Percentiles rank a stretch among this genome's conserved stretches.
Evolutionary conservation across 2,329 filamentous ascomycete species (phyloP).

Genomic region (Cladophialophora chaetospira): DNA sequence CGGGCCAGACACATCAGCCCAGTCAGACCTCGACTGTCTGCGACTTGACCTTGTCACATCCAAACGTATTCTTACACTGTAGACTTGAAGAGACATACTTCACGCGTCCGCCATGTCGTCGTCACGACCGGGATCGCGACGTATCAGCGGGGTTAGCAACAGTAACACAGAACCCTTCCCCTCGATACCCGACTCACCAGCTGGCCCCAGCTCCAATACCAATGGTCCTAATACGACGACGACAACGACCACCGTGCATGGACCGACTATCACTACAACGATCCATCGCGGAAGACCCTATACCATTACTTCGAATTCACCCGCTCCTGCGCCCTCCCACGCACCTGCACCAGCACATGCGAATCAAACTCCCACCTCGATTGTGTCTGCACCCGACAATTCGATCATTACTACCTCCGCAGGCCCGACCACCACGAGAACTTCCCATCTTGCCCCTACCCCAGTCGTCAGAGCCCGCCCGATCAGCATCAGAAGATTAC

Average conservation of each 20-base stretch:
- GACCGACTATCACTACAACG: conserved; percentile 20
- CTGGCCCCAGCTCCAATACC: conserved; percentile 17
- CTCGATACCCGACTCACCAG: conserved; percentile 18
- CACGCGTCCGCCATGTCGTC: conserved; percentile 19
- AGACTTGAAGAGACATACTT: background rate
- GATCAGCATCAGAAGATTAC: conserved; percentile 30
- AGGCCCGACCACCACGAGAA: conserved; percentile 18
- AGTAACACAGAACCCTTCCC: conserved; percentile 28
- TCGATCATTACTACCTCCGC: conserved; percentile 5
- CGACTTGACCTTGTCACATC: background rate
- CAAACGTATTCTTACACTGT: background rate
- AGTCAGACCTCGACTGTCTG: background rate
- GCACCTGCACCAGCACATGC: no score
- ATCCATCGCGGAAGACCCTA: conserved; percentile 27
- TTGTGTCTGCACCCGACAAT: conserved; percentile 6
- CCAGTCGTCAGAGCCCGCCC: conserved; percentile 21
- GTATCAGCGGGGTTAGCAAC: conserved; percentile 13
- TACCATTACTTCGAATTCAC: conserved; percentile 25
- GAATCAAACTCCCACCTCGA: conserved; percentile 12
- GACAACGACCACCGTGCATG: conserved; percentile 8
- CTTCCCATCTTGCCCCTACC: conserved; percentile 6
- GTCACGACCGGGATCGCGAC: conserved; percentile 17
- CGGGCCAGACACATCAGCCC: background rate
- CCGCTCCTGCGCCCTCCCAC: no score
- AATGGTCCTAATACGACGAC: conserved; percentile 21